Conservation (phyloP, 129 eudicot genomes). For the Artemisia tridentata region DNA sequence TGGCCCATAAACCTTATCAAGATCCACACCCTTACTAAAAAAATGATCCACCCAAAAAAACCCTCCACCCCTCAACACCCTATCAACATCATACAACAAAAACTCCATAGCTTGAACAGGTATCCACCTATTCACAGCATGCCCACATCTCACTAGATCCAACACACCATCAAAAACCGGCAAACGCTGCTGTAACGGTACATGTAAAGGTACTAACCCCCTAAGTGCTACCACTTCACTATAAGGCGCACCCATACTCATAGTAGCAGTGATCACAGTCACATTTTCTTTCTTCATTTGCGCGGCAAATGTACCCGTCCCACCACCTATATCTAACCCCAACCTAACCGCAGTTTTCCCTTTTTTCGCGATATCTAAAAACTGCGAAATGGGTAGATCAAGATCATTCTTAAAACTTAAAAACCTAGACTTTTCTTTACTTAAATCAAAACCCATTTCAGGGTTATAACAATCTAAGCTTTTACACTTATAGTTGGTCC, state of each 20-base stretch:
- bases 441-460: constrained; percentile 70
- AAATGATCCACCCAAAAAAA: constrained; percentile 77
- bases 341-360: constrained; percentile 45
- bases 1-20: constrained; percentile 75
- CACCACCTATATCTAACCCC: constrained; percentile 82
- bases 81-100: constrained; percentile 80
- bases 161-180: constrained; percentile 89
- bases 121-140: constrained; percentile 92
- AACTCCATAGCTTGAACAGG: constrained; percentile 74
- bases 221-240: constrained; percentile 71
- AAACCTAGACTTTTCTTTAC: constrained; percentile 42
- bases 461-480: constrained; percentile 60
- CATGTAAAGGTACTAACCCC: constrained; percentile 78
- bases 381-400: constrained; percentile 77
- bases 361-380: constrained; percentile 47
- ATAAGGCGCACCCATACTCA: constrained; percentile 82
- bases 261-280: constrained; percentile 78
- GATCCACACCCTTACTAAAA: constrained; percentile 76
- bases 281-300: constrained; percentile 77
- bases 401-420: constrained; percentile 62
- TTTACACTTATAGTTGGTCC: constrained; percentile 55
- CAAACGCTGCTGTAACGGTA: constrained; percentile 87
- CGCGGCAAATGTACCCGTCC: constrained; percentile 84
- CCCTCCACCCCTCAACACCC: constrained; percentile 95
- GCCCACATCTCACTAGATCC: constrained; percentile 93